These are phyloP conservation scores for Leucocoprinus birnbaumii DNA, from an alignment of 768 basidiomycete genomes.

Conservation along the genomic window DNA sequence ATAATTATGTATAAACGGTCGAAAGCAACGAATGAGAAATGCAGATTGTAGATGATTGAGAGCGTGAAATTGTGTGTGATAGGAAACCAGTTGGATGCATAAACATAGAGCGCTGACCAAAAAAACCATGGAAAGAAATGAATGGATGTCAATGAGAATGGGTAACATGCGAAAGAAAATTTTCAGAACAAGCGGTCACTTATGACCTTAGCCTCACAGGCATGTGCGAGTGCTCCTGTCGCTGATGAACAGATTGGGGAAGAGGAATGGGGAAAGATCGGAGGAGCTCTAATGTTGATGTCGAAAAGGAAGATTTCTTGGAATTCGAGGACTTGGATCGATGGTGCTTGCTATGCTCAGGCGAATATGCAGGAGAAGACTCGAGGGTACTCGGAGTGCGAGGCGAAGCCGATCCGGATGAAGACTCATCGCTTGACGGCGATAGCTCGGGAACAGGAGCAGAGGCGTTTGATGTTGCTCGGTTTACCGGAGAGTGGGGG, in stretches of 20 bases:
- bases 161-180: not conserved
- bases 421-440: slow-evolving; percentile 22
- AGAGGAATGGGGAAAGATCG: slow-evolving; percentile 47
- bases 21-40: slow-evolving; percentile 6
- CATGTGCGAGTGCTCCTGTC: slow-evolving; percentile 15
- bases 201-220: slow-evolving; percentile 10
- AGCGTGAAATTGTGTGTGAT: slow-evolving; percentile 9
- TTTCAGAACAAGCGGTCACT: not conserved
- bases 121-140: not conserved
- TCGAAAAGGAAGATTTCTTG: slow-evolving; percentile 24
- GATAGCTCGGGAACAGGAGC: slow-evolving; percentile 12
- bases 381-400: slow-evolving; percentile 23
- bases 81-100: slow-evolving; percentile 8
- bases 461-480: slow-evolving; percentile 2
- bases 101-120: slow-evolving; percentile 4
- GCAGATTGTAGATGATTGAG: slow-evolving; percentile 2
- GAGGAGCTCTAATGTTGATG: slow-evolving; percentile 40
- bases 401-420: slow-evolving; percentile 24
- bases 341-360: slow-evolving; percentile 14
- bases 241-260: slow-evolving; percentile 19
- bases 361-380: slow-evolving; percentile 18
- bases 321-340: slow-evolving; percentile 10
- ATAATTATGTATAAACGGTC: slow-evolving; percentile 12
- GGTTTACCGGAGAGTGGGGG: slow-evolving; percentile 20
- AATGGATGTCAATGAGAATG: not conserved